phyloP scores from a whole-genome alignment of 2,329 filamentous ascomycete species.

The Lojkania enalia region DNA sequence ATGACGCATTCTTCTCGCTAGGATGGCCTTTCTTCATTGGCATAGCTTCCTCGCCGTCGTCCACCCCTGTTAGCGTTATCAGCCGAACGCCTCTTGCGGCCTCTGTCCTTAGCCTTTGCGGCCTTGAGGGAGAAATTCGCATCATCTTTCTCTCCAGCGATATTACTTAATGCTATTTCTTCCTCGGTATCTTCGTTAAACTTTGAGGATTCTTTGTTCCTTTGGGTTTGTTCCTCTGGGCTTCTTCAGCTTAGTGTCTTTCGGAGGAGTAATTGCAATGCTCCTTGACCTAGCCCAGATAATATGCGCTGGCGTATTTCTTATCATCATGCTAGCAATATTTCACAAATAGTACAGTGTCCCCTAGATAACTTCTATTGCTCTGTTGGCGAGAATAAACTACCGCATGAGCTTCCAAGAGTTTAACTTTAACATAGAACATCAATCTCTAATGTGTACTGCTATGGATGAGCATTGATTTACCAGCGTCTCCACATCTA shows the following conservation, averaged over 20 bases:
- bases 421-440: neutral
- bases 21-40: neutral
- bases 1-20: neutral
- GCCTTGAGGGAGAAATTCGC: constrained; percentile 6
- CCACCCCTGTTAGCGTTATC: neutral
- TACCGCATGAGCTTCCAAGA: neutral
- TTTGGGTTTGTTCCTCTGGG: neutral
- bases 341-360: no score
- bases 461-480: constrained; percentile 26
- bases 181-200: neutral
- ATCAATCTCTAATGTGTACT: neutral
- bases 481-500: constrained; percentile 87
- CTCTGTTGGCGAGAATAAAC: neutral
- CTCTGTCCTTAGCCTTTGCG: constrained; percentile 31
- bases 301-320: constrained; percentile 27
- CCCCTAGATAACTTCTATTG: no score
- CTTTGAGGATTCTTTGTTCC: neutral
- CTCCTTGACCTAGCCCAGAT: no score
- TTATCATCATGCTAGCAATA: no score
- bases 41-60: neutral
- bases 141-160: neutral
- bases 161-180: neutral
- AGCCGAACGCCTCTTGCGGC: constrained; percentile 15
- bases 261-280: no score
- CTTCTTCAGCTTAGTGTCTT: no score